Evolutionary conservation across 306 rosid genomes (phyloP).

Genomic region (Pterocarpus macrocarpus): DNA sequence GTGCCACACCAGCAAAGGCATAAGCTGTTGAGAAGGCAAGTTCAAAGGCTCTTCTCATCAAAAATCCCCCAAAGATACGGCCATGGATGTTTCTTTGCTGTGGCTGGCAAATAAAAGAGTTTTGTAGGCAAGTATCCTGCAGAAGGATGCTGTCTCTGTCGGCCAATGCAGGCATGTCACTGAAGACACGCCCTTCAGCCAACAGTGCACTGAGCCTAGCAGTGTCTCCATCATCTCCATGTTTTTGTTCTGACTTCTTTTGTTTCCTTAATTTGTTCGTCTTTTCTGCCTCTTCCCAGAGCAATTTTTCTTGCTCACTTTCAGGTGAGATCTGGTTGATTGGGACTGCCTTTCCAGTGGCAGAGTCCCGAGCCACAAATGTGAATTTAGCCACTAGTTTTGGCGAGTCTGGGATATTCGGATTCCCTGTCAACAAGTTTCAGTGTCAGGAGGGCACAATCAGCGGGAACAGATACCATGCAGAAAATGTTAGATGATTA

Average conservation of each 20-base stretch:
- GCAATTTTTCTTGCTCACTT: conserved; percentile 65
- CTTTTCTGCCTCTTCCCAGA: conserved; percentile 85
- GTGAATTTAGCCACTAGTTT: conserved; percentile 84
- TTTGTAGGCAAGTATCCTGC: conserved; percentile 72
- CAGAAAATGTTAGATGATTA: no score
- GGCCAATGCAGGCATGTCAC: conserved; percentile 92
- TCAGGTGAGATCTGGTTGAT: conserved; percentile 74
- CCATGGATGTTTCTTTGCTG: conserved; percentile 92
- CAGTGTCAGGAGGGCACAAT: conserved; percentile 31
- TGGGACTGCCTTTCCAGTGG: conserved; percentile 72
- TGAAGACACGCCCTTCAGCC: conserved; percentile 79
- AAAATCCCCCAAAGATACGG: conserved; percentile 87
- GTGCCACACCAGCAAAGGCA: conserved; percentile 84
- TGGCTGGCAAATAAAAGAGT: conserved; percentile 91
- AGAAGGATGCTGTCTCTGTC: conserved; percentile 86
- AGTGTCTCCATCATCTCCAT: conserved; percentile 50
- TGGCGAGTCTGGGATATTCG: conserved; percentile 53
- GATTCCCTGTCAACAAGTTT: conserved; percentile 55
- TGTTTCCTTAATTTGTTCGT: conserved; percentile 72
- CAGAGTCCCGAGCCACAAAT: conserved; percentile 84
- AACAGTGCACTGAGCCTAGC: conserved; percentile 67
- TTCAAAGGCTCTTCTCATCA: conserved; percentile 93
- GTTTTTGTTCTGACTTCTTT: conserved; percentile 56
- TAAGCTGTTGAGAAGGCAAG: conserved; percentile 86
- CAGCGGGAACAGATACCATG: background rate